Evolutionary conservation across 2,329 filamentous ascomycete species (phyloP), one percentile per base, ranked within the genome.

Genomic region (Diaporthe nobilis): DNA sequence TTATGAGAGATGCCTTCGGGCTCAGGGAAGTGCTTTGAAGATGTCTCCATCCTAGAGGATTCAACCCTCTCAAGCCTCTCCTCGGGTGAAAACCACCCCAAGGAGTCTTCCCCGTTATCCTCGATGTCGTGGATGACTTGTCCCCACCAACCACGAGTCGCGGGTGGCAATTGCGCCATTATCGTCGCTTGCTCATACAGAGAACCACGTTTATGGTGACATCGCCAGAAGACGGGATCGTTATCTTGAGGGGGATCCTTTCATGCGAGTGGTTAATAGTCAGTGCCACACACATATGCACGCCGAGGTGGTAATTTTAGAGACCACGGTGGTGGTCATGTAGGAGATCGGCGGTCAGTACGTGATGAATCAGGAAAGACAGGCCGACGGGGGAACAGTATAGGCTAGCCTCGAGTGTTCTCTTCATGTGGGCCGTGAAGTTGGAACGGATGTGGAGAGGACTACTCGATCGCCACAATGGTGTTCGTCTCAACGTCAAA

Each of bases 141-240:
- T 55, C 47, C 17, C 65, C 47, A 42, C 65, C 47, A 70, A 53
- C 65, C 65, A 70, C 49, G 65, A 70, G 65, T 70, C 65, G 37
- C 47, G 65, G 15, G 51, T 53, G 13, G 4, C 10, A 31, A 49
- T 70, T 39, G 65, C 65, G 20, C 2, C 34, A n/a, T 42, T 42
- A 55, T 70, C 34, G 34, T 55, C 20, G 10, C 22, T 15, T 20
- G 0, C 37, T 37, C 63, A 31, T 5, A 20, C 31, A 39, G 28
- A 4, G 28, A 17, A 15, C 61, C 17, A 28, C 7, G 39, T 13
- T 4, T 28, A 55, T 22, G 47, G 65, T 70, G 7, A 70, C 47
- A 55, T 70, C 47, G 49, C 34, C 2, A 42, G n/a, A 17, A 22
- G 13, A 31, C 1, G 22, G n/a, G 9, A 28, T 13, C 47, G 34